Evolutionary conservation across 805 yeast species (phyloP), one percentile per base, ranked within the genome.

Genomic region (Wilhelminamyces savonicus): DNA sequence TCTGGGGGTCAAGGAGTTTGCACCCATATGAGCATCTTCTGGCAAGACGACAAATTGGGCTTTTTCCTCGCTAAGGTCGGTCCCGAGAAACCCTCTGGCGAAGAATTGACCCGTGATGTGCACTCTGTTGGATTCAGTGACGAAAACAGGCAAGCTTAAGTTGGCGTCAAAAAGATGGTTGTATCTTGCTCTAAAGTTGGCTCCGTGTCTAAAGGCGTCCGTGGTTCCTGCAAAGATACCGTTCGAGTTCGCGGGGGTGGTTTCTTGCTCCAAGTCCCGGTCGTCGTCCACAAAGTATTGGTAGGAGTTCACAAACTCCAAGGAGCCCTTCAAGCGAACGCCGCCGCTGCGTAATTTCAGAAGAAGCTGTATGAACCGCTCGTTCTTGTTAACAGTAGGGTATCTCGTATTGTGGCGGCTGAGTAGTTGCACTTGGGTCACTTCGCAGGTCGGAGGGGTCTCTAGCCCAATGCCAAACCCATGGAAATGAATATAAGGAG

Each of bases 321-420:
- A 52, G 7, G 75, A 75, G 4, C 81, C 81, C 15, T 27, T 34
- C 23, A 42, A 40, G 2, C 43, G 28, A 14, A 36, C 33, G 30
- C 36, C 37, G 37, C 40, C 31, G 23, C 21, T 20, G 24, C 29
- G 27, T 23, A 47, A 27, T 33, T 45, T 43, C 23, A 19, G 15
- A 39, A 28, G 24, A 32, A 43, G 32, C 13, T 41, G 26, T 28
- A 39, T 40, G 26, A 29, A 29, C 4, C 23, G 15, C 13, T 29
- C 10, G 5, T 33, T 33, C 20, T 24, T 27, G 11, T 26, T 28
- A 19, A 7, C 6, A 2, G 82, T 70, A 3, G 85, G 86, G 46
- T 65, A 82, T 40, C 94, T 62, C 52, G 83, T 90, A 13, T 90
- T 94, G 47, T 85, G 94, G 46, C 95, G 70, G 41, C 78, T 76